Conservation (phyloP, 768 basidiomycete species). For the Mycena maculata region DNA sequence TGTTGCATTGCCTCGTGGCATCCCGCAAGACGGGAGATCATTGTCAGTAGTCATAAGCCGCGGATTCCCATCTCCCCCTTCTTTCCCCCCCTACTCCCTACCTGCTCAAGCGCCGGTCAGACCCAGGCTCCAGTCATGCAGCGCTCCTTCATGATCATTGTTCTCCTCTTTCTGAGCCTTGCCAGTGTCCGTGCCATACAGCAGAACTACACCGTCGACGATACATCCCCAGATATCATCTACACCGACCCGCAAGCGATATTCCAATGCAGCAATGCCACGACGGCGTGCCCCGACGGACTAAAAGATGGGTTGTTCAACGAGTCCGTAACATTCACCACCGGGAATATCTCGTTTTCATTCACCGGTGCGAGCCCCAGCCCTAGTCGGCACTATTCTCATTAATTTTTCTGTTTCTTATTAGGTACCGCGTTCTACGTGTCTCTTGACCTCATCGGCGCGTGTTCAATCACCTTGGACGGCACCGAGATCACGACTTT, state of each 20-base stretch:
- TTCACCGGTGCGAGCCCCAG: conserved; percentile 13
- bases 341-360: background rate
- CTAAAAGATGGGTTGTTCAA: conserved; percentile 1
- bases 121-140: background rate
- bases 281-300: background rate
- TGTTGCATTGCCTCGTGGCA: conserved; percentile 3
- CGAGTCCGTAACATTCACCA: conserved; percentile 1
- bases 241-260: background rate
- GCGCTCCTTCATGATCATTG: conserved; percentile 9
- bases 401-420: too few species aligned
- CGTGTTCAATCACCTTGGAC: background rate
- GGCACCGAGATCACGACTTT: background rate
- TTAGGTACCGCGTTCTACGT: background rate
- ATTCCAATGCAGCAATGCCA: conserved; percentile 17
- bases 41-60: background rate
- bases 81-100: background rate
- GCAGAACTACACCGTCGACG: conserved; percentile 13
- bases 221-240: conserved; percentile 11
- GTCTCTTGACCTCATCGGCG: conserved; percentile 3
- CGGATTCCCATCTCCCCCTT: conserved; percentile 7
- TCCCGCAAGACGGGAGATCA: background rate
- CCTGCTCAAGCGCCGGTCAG: background rate
- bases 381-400: background rate
- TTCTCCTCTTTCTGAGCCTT: conserved; percentile 8
- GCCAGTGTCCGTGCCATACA: conserved; percentile 3